Percentiles rank a stretch among this genome's conserved stretches.
These are phyloP conservation scores for Talaromyces sp. DNA, from an alignment of 2,329 filamentous ascomycete genomes.

Conservation along the genomic window DNA sequence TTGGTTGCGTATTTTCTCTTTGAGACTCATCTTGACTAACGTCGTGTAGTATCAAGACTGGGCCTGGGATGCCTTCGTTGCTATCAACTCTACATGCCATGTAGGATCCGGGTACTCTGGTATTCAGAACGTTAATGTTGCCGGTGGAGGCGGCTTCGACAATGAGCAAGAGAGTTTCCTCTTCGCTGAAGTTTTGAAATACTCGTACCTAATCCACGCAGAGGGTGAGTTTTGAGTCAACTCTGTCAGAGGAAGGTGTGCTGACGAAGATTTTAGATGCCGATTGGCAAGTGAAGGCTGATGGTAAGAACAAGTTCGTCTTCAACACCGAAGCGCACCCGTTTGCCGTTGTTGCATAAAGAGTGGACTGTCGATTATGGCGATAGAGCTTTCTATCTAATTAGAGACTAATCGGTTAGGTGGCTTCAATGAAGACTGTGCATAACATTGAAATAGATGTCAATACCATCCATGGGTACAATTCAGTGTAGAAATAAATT, in stretches of 20 bases:
- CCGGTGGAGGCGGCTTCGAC: constrained; percentile 54
- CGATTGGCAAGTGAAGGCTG: constrained; percentile 52
- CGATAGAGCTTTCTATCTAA: background rate
- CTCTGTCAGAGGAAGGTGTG: background rate
- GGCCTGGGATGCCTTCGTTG: constrained; percentile 72
- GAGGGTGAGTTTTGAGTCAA: constrained; percentile 23
- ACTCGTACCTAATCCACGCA: constrained; percentile 67
- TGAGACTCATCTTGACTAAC: background rate
- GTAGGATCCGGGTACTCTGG: constrained; percentile 63
- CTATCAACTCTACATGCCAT: constrained; percentile 60
- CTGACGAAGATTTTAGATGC: constrained; percentile 45
- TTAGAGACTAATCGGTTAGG: background rate
- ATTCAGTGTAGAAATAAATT: no score
- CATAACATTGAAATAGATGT: background rate
- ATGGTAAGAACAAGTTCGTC: constrained; percentile 50
- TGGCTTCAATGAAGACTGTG: no score
- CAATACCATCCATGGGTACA: no score
- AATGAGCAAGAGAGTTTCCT: constrained; percentile 83
- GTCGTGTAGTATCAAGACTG: constrained; percentile 63
- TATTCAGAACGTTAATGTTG: constrained; percentile 60
- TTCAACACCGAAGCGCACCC: constrained; percentile 65
- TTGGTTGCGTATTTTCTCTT: constrained; percentile 16
- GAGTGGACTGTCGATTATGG: background rate
- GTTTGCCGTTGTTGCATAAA: constrained; percentile 28
- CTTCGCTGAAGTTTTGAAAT: constrained; percentile 85